Conservation (phyloP, 2,329 filamentous ascomycete genomes). For the Dothidotthia symphoricarpi region DNA sequence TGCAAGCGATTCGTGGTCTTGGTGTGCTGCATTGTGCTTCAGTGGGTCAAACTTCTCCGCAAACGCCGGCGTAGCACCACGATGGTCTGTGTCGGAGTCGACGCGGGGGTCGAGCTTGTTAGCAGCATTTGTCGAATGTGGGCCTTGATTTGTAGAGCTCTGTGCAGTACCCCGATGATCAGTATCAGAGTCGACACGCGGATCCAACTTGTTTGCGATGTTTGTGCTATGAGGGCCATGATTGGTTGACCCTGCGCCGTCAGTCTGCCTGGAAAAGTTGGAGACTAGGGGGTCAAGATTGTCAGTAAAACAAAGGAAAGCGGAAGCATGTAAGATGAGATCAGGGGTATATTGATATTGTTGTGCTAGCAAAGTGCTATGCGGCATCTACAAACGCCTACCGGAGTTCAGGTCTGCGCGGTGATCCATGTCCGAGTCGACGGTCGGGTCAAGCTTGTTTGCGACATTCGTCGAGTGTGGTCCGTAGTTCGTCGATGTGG, state of each 20-base stretch:
- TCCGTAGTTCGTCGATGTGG: constrained; percentile 27
- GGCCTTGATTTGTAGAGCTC: constrained; percentile 1
- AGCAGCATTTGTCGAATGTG: constrained; percentile 21
- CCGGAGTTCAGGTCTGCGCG: constrained; percentile 26
- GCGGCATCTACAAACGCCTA: no score
- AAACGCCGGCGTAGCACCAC: no score
- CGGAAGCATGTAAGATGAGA: not conserved
- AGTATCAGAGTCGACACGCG: constrained; percentile 30
- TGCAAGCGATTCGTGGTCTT: not conserved
- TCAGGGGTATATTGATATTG: constrained; percentile 19
- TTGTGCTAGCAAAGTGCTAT: no score
- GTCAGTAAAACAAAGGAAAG: constrained; percentile 5
- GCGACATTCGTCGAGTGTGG: constrained; percentile 29
- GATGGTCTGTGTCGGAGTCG: constrained; percentile 32
- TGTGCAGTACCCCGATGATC: constrained; percentile 23
- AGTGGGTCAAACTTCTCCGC: no score
- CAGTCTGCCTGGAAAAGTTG: constrained; percentile 1
- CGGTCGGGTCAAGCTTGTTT: constrained; percentile 29
- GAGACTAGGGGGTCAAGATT: constrained; percentile 2
- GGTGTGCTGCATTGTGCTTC: no score
- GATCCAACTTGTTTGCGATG: constrained; percentile 34
- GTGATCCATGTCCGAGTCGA: constrained; percentile 29
- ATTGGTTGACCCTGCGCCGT: constrained; percentile 8
- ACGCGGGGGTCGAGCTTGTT: constrained; percentile 36
- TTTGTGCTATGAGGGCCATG: constrained; percentile 15